Evolutionary conservation across 2,329 filamentous ascomycete species (phyloP), one percentile per base, ranked within the genome.

Genomic region (Sporothrix inflata): DNA sequence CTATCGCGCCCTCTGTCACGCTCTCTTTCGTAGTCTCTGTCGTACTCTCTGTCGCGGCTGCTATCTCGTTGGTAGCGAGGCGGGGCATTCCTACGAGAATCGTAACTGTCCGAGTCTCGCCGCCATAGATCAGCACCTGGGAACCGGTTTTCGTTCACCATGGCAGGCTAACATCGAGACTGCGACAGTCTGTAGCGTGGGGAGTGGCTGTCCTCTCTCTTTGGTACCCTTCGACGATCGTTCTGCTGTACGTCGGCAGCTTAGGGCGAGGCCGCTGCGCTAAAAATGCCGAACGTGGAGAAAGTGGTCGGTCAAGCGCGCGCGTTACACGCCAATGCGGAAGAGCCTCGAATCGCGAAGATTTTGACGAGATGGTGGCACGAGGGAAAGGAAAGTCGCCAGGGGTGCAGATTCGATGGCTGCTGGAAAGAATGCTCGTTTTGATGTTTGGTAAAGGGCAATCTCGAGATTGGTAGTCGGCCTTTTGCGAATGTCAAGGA

Each of bases 1-100:
- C 73, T 73, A 21, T 69, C 55, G n/a, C 71, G 69, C 45, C 75
- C 68, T 11, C 74, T 57, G 11, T 74, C 74, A 9, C 70, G 63
- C 9, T 71, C 34, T 0, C 45, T 9, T 16, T 70, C 72, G 6
- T 71, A 66, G 34, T 61, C 53, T 38, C 53, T 19, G 3, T 72
- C 69, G 11, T n/a, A n/a, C n/a, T 38, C 27, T 19, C 55, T 45
- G 27, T 73, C 72, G 4, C 45, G 49, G 45, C 69, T 57, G 42
- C 27, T 27, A 11, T 71, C 70, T 42, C 70, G 34, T 11, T 40
- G 38, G 30, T 53, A 45, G 34, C 67, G 53, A 7, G 63, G 40
- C 5, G 21, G 2, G 0, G 61, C 8, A 7, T 40, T 34, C n/a
- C 70, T 40, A 12, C 60, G 68, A 24, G 42, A 42, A 40, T 68